Base-by-base conservation (phyloP, 441 rosid species). In the Populus hybrid region DNA sequence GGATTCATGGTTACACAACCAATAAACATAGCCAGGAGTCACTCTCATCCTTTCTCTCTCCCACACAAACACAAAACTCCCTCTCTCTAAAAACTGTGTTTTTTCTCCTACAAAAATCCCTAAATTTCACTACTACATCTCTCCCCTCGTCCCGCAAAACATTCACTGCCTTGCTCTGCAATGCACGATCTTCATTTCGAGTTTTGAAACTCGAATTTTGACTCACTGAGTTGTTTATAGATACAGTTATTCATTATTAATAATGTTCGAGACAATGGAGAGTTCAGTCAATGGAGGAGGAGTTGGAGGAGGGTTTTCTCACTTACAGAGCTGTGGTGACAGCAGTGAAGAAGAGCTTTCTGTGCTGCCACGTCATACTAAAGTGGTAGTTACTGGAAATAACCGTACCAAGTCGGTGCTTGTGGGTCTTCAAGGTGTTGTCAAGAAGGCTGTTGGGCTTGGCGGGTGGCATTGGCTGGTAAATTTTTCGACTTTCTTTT, bases 391-490 rank as follows among this genome's bases (percentile, higher is more conserved):
- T 9, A 93, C 99, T 9, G 99, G 98, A 35, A 93, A 95, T 87
- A 95, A 95, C 85, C 87, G 99, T 73, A 95, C 99, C 16, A 95
- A 95, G 81, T 95, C 98, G 53, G 98, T 95, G 56, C 97, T 95
- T 42, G 98, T 95, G 2, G 99, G 99, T 73, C 99, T 95, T 77
- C 91, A 86, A 74, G 99, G 99, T 12, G 99, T 95, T 10, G 99
- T 95, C 68, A 91, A 93, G 85, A 95, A 95, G 86, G 98, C 99
- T 56, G 98, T 95, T 73, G 97, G 98, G 1, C 94, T 91, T 67
- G 98, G 98, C 59, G 98, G 98, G 7, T 92, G 98, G 97, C 97
- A 93, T 89, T 93, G 99, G 99, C 96, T 93, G 92, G 98, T 95
- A 73, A 73, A 64, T 77, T 2, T 31, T 73, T 9, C 69, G n/a